phyloP scores from a whole-genome alignment of 352 stramenopile genomes.

The Globisporangium nunn region DNA sequence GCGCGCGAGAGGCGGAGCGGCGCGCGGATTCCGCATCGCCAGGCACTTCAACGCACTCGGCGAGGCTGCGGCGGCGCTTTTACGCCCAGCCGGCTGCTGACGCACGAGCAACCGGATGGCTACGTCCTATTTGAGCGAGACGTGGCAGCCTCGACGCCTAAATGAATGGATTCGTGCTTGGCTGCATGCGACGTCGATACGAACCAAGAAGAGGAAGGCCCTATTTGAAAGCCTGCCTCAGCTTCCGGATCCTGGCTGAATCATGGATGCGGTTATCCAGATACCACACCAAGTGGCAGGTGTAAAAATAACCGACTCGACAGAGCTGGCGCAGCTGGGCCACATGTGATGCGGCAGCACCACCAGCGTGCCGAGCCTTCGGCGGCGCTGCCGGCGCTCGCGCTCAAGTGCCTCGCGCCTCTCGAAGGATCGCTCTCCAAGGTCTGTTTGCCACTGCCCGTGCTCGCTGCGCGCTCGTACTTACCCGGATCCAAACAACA shows the following conservation, averaged over 20 bases:
- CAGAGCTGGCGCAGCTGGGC: too few species aligned
- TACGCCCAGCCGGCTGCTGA: not conserved
- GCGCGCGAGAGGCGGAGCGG: not conserved
- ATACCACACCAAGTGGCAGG: not conserved
- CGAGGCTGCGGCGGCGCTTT: not conserved
- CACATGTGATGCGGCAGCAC: not conserved
- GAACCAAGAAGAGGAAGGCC: too few species aligned
- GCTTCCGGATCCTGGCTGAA: too few species aligned
- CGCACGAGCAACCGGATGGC: too few species aligned
- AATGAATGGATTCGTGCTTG: too few species aligned
- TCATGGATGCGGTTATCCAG: not conserved
- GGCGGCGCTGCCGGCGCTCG: constrained; percentile 11
- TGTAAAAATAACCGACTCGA: not conserved
- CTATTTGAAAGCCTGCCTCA: too few species aligned
- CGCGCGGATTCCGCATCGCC: not conserved
- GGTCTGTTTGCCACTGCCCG: constrained; percentile 4
- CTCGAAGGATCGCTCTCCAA: constrained; percentile 29
- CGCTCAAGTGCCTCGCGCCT: constrained; percentile 27
- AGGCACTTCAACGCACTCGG: not conserved
- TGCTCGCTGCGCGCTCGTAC: too few species aligned
- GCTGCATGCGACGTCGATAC: too few species aligned
- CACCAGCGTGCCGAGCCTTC: not conserved
- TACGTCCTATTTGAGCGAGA: too few species aligned
- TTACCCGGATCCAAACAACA: too few species aligned
- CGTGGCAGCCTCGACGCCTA: too few species aligned